These are phyloP conservation scores for Neurospora sp. DNA, from an alignment of 2,329 filamentous ascomycete genomes.

Conservation along the genomic window DNA sequence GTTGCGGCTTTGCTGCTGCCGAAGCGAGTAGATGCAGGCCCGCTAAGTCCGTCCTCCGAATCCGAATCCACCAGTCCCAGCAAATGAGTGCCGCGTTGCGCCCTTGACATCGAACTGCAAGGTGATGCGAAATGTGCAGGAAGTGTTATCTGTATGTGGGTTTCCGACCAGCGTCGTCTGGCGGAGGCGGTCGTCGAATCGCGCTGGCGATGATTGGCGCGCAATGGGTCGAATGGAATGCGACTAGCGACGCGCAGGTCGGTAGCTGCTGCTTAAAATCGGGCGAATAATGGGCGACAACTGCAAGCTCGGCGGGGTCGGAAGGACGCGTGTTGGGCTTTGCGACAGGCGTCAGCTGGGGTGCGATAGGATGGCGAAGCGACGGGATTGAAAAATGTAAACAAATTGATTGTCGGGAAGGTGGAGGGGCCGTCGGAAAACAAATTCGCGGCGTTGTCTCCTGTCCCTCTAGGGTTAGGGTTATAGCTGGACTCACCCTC, in stretches of 20 bases:
- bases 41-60: slow-evolving; percentile 34
- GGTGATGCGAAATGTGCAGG: neutral
- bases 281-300: neutral
- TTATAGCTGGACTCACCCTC: neutral
- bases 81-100: slow-evolving; percentile 21
- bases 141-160: neutral
- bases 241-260: neutral
- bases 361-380: neutral
- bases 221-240: slow-evolving; percentile 1
- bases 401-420: neutral
- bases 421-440: neutral
- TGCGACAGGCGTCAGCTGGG: neutral
- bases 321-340: neutral
- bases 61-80: slow-evolving; percentile 32
- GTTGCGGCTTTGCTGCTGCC: neutral
- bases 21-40: slow-evolving; percentile 2
- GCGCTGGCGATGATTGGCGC: slow-evolving; percentile 1
- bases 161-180: neutral
- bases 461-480: neutral
- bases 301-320: slow-evolving; percentile 1
- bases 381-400: slow-evolving; percentile 4
- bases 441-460: neutral
- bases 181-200: neutral
- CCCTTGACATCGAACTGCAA: slow-evolving; percentile 20
- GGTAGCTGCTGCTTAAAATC: neutral